phyloP scores from a whole-genome alignment of 2,329 filamentous ascomycete species.

The Calcarisporium arbuscula region DNA sequence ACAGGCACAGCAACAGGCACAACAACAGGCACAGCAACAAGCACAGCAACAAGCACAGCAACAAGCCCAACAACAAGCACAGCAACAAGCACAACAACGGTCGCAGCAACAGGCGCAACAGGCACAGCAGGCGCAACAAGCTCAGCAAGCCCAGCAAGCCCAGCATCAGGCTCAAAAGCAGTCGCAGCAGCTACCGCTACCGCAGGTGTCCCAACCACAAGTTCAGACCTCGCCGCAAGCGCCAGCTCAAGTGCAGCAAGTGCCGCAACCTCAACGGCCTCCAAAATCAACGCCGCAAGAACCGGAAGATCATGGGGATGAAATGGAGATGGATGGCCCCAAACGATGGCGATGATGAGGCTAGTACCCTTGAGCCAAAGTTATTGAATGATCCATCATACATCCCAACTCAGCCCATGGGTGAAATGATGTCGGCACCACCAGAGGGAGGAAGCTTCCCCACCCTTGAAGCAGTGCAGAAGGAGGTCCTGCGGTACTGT shows the following conservation, averaged over 20 bases:
- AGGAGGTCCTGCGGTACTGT: constrained; percentile 58
- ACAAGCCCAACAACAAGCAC: constrained; percentile 4
- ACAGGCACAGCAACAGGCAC: constrained; percentile 21
- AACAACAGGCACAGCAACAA: constrained; percentile 18
- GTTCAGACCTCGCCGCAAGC: constrained; percentile 6
- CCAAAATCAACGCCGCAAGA: constrained; percentile 17
- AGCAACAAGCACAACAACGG: constrained; percentile 6
- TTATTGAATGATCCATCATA: constrained; percentile 44
- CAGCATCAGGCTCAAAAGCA: constrained; percentile 23
- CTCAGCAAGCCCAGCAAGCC: constrained; percentile 18
- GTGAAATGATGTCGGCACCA: constrained; percentile 54
- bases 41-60: constrained; percentile 11
- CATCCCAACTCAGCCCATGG: constrained; percentile 48
- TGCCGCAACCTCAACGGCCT: constrained; percentile 14
- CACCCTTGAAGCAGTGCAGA: constrained; percentile 58
- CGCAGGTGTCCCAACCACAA: constrained; percentile 5
- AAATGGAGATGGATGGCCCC: constrained; percentile 48
- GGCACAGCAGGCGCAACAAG: constrained; percentile 13
- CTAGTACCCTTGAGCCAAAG: constrained; percentile 40
- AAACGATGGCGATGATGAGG: constrained; percentile 39
- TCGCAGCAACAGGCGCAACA: constrained; percentile 13
- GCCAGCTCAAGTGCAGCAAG: constrained; percentile 14
- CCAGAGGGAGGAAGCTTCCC: constrained; percentile 59
- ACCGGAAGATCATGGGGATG: constrained; percentile 40
- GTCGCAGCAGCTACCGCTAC: constrained; percentile 13